phyloP scores from a whole-genome alignment of 1,284 basidiomycete genomes.

The Naganishia cerealis region DNA sequence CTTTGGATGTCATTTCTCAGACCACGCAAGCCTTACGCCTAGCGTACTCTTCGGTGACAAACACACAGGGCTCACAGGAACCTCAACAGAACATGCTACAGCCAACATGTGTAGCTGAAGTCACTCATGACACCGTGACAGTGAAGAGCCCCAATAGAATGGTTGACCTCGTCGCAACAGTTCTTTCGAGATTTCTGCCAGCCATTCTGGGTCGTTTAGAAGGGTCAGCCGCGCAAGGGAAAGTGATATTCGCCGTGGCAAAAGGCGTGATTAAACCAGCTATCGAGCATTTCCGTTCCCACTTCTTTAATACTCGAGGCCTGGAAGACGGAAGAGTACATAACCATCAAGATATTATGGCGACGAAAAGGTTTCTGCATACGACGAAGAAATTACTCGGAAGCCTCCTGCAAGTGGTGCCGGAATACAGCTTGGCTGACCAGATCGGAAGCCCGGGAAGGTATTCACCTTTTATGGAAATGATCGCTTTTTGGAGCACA shows the following conservation, averaged over 20 bases:
- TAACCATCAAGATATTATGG: not conserved
- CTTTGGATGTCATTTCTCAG: slow-evolving; percentile 8
- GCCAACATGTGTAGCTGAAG: not conserved
- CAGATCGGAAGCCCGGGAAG: not conserved
- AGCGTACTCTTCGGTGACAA: not conserved
- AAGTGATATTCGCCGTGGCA: slow-evolving; percentile 1
- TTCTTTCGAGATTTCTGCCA: not conserved
- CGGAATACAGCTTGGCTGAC: not conserved
- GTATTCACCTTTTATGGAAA: not conserved
- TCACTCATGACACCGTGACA: not conserved
- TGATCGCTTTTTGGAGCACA: slow-evolving; percentile 8
- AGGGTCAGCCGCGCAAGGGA: not conserved
- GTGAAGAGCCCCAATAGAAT: not conserved
- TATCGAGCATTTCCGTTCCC: not conserved
- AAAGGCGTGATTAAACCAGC: slow-evolving; percentile 11
- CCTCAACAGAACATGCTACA: not conserved
- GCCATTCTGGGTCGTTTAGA: not conserved
- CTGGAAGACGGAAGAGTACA: not conserved
- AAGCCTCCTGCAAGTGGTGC: not conserved
- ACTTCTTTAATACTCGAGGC: not conserved
- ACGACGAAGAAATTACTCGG: not conserved
- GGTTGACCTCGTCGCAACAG: not conserved
- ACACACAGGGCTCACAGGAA: not conserved
- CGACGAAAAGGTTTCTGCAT: not conserved
- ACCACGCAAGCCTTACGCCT: not conserved